These are phyloP conservation scores for Rhododendron henanense DNA, from an alignment of 148 eudicot genomes.

Conservation along the genomic window DNA sequence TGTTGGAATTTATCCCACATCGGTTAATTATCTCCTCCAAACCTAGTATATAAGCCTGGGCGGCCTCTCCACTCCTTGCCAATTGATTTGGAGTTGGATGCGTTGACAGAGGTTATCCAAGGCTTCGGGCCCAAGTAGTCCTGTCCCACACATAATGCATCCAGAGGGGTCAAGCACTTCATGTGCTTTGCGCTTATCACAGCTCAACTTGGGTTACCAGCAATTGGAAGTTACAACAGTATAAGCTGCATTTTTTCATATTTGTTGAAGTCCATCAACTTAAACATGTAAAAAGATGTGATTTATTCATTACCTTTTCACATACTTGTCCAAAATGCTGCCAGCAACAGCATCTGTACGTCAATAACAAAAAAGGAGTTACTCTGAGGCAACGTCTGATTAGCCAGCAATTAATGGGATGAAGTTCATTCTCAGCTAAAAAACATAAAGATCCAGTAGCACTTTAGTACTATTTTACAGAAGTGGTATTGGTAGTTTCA, in stretches of 20 bases:
- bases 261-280: not conserved
- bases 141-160: not conserved
- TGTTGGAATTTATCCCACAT: too few relatives aligned
- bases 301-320: conserved; percentile 47
- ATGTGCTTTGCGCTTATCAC: not conserved
- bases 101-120: not conserved
- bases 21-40: too few relatives aligned
- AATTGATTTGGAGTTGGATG: too few relatives aligned
- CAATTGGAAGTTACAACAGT: not conserved
- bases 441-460: not conserved
- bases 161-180: not conserved
- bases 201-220: not conserved
- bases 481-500: not conserved
- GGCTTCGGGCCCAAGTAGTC: not conserved
- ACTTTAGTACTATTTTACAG: not conserved
- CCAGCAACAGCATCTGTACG: conserved; percentile 62
- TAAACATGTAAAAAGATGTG: not conserved
- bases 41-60: too few relatives aligned
- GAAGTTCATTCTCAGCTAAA: not conserved
- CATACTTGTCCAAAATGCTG: conserved; percentile 54
- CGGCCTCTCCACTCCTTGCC: too few relatives aligned
- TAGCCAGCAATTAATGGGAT: not conserved
- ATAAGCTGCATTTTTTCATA: not conserved
- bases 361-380: not conserved
- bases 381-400: not conserved